Evolutionary conservation across 2,329 filamentous ascomycete genomes (phyloP).

Genomic region (Mycosphaerella sp.): DNA sequence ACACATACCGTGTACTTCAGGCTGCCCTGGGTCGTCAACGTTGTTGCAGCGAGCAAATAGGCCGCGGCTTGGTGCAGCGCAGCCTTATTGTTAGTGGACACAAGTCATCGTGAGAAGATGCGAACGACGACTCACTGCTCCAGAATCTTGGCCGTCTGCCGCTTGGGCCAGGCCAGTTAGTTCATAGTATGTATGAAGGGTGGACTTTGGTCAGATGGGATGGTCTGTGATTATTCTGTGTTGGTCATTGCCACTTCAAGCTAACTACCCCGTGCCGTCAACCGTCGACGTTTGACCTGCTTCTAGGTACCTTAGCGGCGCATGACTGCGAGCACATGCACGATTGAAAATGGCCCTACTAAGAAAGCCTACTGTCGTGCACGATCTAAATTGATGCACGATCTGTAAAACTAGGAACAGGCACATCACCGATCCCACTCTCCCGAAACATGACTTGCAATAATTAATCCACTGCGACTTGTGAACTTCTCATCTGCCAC

Average conservation of each 20-base stretch:
- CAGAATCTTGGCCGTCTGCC: not conserved
- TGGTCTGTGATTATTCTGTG: too few species aligned
- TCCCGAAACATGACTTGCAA: not conserved
- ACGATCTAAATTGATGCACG: not conserved
- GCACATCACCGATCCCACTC: too few species aligned
- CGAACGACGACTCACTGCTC: not conserved
- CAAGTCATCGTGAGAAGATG: too few species aligned
- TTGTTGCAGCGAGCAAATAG: too few species aligned
- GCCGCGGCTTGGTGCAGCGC: too few species aligned
- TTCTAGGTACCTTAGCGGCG: not conserved
- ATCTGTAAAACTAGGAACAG: too few species aligned
- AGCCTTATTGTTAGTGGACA: too few species aligned
- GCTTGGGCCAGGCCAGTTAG: slow-evolving; percentile 2
- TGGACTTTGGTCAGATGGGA: not conserved
- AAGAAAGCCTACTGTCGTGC: not conserved
- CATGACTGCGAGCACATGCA: not conserved
- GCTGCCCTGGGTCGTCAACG: too few species aligned
- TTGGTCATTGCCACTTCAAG: not conserved
- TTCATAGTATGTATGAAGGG: too few species aligned
- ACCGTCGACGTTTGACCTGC: not conserved
- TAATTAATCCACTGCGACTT: not conserved
- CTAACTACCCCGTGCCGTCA: too few species aligned
- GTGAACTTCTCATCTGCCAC: not conserved
- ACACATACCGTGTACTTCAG: too few species aligned
- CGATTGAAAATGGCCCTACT: not conserved